Percentiles rank a stretch among this genome's conserved stretches.
Evolutionary conservation across 2,329 filamentous ascomycete species (phyloP).

Genomic region (Colletotrichum filicis): DNA sequence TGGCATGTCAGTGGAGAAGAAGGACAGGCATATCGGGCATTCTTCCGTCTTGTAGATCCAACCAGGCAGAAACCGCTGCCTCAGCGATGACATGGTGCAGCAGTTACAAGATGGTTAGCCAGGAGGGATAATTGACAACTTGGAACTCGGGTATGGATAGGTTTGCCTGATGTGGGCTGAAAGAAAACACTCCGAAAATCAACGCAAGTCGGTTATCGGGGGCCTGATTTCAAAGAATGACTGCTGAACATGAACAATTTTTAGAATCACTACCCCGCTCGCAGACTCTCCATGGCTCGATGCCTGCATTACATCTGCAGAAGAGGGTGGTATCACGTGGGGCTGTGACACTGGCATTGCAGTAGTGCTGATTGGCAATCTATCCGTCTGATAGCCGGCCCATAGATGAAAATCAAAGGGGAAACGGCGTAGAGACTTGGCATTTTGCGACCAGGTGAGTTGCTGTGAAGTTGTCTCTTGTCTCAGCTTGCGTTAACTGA

Average conservation of each 20-base stretch:
- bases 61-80: background rate
- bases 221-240: background rate
- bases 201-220: background rate
- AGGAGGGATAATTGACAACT: background rate
- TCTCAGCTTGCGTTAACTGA: background rate
- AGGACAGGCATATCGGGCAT: background rate
- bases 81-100: background rate
- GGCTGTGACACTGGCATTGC: background rate
- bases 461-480: background rate
- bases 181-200: background rate
- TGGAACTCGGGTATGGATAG: too few species aligned
- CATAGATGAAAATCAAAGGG: background rate
- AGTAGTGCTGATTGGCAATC: background rate
- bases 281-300: background rate
- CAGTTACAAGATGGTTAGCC: background rate
- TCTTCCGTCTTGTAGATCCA: background rate
- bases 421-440: background rate
- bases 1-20: background rate
- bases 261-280: background rate
- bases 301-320: background rate
- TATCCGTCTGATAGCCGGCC: background rate
- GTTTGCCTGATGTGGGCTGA: background rate
- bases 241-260: background rate
- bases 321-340: background rate
- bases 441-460: background rate